Percentiles rank a stretch among this genome's conserved stretches.
These are phyloP conservation scores for Centrapalus pauciflorus DNA, from an alignment of 129 eudicot species.

Conservation along the genomic window DNA sequence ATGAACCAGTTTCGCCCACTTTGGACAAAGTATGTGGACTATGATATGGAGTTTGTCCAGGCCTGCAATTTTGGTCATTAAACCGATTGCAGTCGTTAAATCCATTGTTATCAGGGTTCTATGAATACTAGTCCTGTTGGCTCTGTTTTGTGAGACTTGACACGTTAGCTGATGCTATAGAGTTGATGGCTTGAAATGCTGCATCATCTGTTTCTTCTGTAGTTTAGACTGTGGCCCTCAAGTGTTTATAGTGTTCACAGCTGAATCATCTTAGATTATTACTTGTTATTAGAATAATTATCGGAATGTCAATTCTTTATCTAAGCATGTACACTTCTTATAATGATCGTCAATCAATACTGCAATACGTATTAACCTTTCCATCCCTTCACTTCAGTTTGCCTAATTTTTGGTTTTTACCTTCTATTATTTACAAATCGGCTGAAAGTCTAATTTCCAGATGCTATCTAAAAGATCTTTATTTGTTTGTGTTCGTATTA, in stretches of 20 bases:
- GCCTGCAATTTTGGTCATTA: slow-evolving; percentile 62
- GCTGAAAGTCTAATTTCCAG: no score
- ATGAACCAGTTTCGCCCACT: slow-evolving; percentile 62
- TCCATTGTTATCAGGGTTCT: background rate
- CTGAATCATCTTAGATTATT: background rate
- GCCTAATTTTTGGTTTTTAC: background rate
- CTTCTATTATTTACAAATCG: background rate
- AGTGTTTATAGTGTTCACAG: slow-evolving; percentile 17
- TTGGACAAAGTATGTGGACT: slow-evolving; percentile 68
- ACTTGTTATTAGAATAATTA: background rate
- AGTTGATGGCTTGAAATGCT: background rate
- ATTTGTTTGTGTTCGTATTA: background rate
- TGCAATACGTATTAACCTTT: background rate
- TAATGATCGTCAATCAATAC: no score
- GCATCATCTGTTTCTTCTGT: slow-evolving; percentile 4
- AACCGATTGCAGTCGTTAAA: slow-evolving; percentile 1
- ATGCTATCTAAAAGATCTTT: background rate
- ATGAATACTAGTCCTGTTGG: background rate
- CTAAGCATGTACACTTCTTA: background rate
- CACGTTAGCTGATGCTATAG: background rate
- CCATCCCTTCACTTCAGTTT: background rate
- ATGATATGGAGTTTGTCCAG: slow-evolving; percentile 59
- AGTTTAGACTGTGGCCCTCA: slow-evolving; percentile 7
- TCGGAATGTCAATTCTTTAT: background rate
- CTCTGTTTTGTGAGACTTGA: background rate